These are phyloP conservation scores for Punica granatum DNA, from an alignment of 345 rosid genomes.

Conservation along the genomic window DNA sequence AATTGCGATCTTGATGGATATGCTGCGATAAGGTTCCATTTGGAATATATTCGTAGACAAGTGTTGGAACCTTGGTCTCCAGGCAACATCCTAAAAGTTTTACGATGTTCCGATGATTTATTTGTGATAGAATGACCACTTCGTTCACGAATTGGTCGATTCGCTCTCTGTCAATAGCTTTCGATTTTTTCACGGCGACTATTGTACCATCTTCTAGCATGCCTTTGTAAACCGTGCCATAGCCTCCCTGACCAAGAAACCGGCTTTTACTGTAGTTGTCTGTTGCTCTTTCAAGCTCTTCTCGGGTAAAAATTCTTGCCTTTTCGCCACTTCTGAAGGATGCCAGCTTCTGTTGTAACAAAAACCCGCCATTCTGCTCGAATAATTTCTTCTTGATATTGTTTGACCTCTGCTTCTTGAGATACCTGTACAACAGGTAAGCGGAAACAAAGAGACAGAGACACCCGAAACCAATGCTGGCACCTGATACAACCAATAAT, in stretches of 20 bases:
- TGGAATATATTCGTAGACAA: slow-evolving; percentile 17
- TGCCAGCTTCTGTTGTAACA: slow-evolving; percentile 15
- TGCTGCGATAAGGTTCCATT: slow-evolving; percentile 22
- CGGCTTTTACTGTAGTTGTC: slow-evolving; percentile 19
- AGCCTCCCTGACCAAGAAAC: slow-evolving; percentile 23
- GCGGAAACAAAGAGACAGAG: slow-evolving; percentile 6
- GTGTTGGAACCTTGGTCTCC: slow-evolving; percentile 20
- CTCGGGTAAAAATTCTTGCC: slow-evolving; percentile 13
- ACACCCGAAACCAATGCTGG: slow-evolving; percentile 11
- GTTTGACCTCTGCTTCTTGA: slow-evolving; percentile 8
- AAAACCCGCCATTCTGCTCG: slow-evolving; percentile 19
- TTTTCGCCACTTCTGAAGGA: slow-evolving; percentile 7
- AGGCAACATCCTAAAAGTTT: slow-evolving; percentile 19
- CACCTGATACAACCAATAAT: slow-evolving; percentile 11
- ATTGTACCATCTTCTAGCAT: slow-evolving; percentile 17
- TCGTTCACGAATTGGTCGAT: slow-evolving; percentile 24
- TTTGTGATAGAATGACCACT: slow-evolving; percentile 19
- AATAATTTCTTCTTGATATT: slow-evolving; percentile 10
- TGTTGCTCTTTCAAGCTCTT: slow-evolving; percentile 18
- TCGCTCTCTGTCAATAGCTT: slow-evolving; percentile 12
- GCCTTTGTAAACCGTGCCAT: slow-evolving; percentile 19
- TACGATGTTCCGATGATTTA: slow-evolving; percentile 25
- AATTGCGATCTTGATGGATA: slow-evolving; percentile 1
- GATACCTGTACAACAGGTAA: slow-evolving; percentile 4
- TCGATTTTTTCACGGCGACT: slow-evolving; percentile 23